Percentiles rank a stretch among this genome's conserved stretches.
Conservation (phyloP, 768 basidiomycete genomes). For the Erythrobasidium yunnanense region DNA sequence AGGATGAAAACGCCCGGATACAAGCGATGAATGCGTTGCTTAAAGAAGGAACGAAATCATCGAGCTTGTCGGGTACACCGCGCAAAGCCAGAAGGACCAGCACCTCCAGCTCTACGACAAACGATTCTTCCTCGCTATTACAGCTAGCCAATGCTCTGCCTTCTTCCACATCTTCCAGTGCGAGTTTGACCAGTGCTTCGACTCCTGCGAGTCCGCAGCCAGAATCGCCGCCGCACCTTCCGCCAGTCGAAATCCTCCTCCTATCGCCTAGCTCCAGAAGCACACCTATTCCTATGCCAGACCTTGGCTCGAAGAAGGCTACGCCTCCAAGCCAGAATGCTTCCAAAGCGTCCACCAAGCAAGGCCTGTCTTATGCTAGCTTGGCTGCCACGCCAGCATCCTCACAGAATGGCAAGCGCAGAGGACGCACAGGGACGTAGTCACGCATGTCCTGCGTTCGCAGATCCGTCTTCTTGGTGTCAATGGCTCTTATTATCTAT, state of each 20-base stretch:
- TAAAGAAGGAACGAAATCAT: slow-evolving; percentile 5
- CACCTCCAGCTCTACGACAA: neutral
- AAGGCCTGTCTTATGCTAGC: neutral
- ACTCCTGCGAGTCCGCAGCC: neutral
- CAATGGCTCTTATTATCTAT: neutral
- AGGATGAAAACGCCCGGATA: neutral
- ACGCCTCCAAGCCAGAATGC: neutral
- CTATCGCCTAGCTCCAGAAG: neutral
- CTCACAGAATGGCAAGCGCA: neutral
- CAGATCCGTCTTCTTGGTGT: too few species aligned
- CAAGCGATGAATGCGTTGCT: slow-evolving; percentile 16
- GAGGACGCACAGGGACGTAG: neutral
- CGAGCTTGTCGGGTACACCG: neutral
- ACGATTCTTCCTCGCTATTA: neutral
- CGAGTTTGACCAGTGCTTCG: neutral
- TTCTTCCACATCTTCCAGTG: neutral
- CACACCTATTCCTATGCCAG: neutral
- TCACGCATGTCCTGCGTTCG: neutral
- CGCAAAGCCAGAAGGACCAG: neutral
- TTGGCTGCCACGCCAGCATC: neutral
- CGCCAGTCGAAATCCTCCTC: neutral
- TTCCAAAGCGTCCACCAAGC: neutral
- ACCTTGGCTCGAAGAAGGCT: neutral
- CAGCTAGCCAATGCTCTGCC: neutral
- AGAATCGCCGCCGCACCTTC: neutral